Conservation (phyloP, 208 protist species). For the Trypanosoma cruzi region DNA sequence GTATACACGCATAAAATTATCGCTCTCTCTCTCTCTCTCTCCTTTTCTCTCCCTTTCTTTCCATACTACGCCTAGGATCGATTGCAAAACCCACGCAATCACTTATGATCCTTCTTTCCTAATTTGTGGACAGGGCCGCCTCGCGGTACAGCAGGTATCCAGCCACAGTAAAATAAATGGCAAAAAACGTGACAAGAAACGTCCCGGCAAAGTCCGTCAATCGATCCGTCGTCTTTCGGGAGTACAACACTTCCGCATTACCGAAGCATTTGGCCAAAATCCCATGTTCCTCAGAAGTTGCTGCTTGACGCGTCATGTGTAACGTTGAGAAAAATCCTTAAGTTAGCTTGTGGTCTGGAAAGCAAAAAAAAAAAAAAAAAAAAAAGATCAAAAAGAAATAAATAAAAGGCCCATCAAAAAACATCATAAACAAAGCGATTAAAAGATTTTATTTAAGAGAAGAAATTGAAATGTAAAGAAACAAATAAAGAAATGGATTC, state of each 20-base stretch:
- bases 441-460: neutral
- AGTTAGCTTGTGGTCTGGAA: neutral
- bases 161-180: constrained; percentile 78
- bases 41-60: neutral
- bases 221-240: constrained; percentile 44
- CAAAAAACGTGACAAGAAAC: constrained; percentile 68
- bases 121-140: constrained; percentile 28
- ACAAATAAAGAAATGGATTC: constrained; percentile 1
- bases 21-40: neutral
- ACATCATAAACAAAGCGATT: neutral
- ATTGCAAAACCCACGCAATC: neutral
- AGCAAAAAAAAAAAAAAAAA: constrained; percentile 20
- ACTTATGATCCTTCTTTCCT: neutral
- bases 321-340: too few species aligned
- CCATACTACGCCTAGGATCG: neutral
- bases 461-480: constrained; percentile 17
- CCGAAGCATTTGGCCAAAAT: constrained; percentile 49
- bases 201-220: constrained; percentile 76
- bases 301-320: neutral
- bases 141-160: constrained; percentile 83
- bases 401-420: neutral
- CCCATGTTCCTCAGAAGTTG: neutral
- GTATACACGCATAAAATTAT: neutral
- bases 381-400: constrained; percentile 2
- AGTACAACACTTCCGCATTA: constrained; percentile 68